These are phyloP conservation scores for Seiridium unicorne DNA, from an alignment of 2,329 filamentous ascomycete species.

Conservation along the genomic window DNA sequence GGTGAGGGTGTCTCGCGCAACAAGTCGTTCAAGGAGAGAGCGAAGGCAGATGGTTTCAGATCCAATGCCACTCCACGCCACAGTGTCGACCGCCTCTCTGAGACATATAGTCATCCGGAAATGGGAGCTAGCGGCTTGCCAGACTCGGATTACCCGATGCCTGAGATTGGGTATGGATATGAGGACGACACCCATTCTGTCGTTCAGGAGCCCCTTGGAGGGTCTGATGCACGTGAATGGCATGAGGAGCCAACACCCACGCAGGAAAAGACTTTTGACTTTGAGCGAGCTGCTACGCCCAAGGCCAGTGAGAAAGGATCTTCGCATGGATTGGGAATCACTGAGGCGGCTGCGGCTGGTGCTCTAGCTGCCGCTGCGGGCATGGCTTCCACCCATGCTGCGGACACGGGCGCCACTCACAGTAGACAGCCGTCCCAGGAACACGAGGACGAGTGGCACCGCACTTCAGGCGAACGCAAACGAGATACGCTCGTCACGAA, in stretches of 20 bases:
- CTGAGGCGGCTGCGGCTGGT: constrained; percentile 50
- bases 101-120: constrained; percentile 48
- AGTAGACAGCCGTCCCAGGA: constrained; percentile 56
- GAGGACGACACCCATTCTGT: constrained; percentile 73
- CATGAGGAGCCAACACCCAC: constrained; percentile 29
- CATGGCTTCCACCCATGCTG: constrained; percentile 35
- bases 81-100: constrained; percentile 57
- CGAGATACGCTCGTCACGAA: constrained; percentile 66
- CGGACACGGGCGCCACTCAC: constrained; percentile 42
- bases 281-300: constrained; percentile 27
- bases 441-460: constrained; percentile 63
- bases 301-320: constrained; percentile 32
- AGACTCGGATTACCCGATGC: constrained; percentile 67
- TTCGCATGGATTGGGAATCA: constrained; percentile 39
- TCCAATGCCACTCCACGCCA: constrained; percentile 57
- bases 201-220: constrained; percentile 70
- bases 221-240: constrained; percentile 31
- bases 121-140: constrained; percentile 72
- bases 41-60: constrained; percentile 49
- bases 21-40: constrained; percentile 66
- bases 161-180: constrained; percentile 67
- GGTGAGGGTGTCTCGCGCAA: constrained; percentile 56
- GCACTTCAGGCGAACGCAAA: constrained; percentile 61
- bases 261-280: constrained; percentile 24
- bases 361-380: constrained; percentile 50